These are phyloP conservation scores for Sporothrix phasma DNA, from an alignment of 2,329 filamentous ascomycete species.

Conservation along the genomic window DNA sequence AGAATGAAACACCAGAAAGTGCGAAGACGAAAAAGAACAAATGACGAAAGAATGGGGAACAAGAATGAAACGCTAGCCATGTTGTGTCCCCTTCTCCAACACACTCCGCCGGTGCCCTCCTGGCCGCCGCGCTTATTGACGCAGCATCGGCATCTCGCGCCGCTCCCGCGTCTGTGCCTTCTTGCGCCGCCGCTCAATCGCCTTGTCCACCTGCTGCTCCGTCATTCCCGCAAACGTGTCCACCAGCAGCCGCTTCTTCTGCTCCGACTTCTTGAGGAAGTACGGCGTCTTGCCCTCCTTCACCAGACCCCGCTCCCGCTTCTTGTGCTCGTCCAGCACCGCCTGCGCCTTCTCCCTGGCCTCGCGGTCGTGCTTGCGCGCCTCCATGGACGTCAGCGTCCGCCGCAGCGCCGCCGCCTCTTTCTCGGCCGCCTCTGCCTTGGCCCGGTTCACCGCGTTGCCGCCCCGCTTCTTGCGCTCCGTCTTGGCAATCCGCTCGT, in stretches of 20 bases:
- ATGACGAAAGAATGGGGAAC: too few relatives aligned
- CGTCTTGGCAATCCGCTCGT: constrained; percentile 35
- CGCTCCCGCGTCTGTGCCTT: constrained; percentile 81
- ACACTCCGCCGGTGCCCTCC: too few relatives aligned
- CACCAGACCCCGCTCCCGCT: constrained; percentile 74
- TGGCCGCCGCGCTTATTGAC: too few relatives aligned
- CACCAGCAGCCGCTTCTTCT: constrained; percentile 75
- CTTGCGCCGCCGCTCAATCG: constrained; percentile 80
- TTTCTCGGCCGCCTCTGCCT: constrained; percentile 9
- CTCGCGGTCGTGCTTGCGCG: constrained; percentile 59
- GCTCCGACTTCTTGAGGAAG: constrained; percentile 84
- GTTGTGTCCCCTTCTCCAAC: background rate
- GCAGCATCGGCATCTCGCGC: constrained; percentile 53
- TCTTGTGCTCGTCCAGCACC: constrained; percentile 64
- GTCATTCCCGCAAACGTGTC: constrained; percentile 77
- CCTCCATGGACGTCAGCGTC: constrained; percentile 68
- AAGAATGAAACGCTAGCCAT: background rate
- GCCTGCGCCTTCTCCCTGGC: constrained; percentile 59
- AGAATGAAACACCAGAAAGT: background rate
- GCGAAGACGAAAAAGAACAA: background rate
- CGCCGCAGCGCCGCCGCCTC: constrained; percentile 63
- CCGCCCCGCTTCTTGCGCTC: constrained; percentile 26
- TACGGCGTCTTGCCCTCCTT: constrained; percentile 86
- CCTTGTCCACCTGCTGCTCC: constrained; percentile 71
- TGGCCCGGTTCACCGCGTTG: background rate